Base-by-base conservation (phyloP, 1,284 basidiomycete genomes). In the Cutaneotrichosporon arboriforme region DNA sequence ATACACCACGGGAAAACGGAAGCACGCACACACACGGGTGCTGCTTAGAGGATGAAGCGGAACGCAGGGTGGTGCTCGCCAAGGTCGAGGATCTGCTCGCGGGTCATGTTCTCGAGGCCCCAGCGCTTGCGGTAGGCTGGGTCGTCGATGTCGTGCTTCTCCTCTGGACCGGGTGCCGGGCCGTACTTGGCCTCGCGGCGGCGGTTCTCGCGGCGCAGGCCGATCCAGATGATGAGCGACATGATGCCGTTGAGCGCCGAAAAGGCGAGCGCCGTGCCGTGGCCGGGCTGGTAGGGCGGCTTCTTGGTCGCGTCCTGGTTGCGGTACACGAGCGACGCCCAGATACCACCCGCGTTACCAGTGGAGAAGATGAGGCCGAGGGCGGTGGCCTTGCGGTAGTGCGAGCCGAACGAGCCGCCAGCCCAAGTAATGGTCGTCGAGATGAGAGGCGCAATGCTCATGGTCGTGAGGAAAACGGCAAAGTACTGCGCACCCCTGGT, bases 101-200 rank as follows among this genome's bases (percentile, higher is more conserved):
- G 65, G 3, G 61, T 63, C 66, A 73, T 67, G 17, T 70, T 68
- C 40, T 69, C 65, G 47, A 79, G 60, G 3, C 77, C 76, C 62
- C 71, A 76, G 37, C 58, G 57, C 31, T 61, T 55, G 42, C 70
- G 61, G 33, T 69, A 70, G 53, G 72, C 76, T 20, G 67, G 62
- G 38, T 59, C 55, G 36, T 72, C 68, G 50, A 61, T 54, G 31
- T 69, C 67, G 39, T 63, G 86, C 48, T 87, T 74, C 74, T 92
- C 87, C 65, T 92, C 88, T n/a, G 50, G 52, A 4, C 51, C 55
- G 4, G 68, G 65, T 1, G 68, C 58, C 0, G 65, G 59, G 4
- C 76, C 77, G 57, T 70, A 77, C 21, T 63, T 26, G 17, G 41
- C 57, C 48, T 77, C 73, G 42, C 76, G 66, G 4, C 69, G 62